Evolutionary conservation across 352 stramenopile species (phyloP), one percentile per base, ranked within the genome.

Genomic region (Phytophthora vignae): DNA sequence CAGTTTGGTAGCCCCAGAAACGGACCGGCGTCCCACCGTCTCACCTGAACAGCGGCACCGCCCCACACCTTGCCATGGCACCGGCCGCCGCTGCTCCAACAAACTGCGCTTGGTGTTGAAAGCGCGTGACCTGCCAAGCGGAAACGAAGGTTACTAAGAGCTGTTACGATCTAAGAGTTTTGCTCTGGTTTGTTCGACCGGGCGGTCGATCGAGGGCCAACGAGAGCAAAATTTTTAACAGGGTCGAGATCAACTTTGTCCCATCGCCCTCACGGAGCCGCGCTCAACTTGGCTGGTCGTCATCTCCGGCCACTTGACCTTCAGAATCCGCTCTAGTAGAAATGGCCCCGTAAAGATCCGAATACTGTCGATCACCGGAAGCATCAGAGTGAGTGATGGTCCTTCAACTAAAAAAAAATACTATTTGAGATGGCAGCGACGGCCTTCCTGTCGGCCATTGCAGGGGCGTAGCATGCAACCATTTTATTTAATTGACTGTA

Each of bases 341-440:
- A 33, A 33, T 33, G 29, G 29, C 29, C 10, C 29, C 36, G n/a
- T 10, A 50, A 44, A 49, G 21, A 49, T 49, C 15, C 17, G 42
- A 50, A 31, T 14, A 44, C 22, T 54, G 42, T 56, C 52, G 52
- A 55, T 15, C 52, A 61, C n/a, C 52, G 38, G 15, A 55, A 58
- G 22, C 5, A 22, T 19, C 17, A 17, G 22, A 14, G 31, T 54
- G 60, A 68, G 60, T 68, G 60, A 60, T 68, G 60, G 49, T 68
- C 25, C n/a, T 55, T 60, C 60, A 64, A 55, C 38, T 44, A 54
- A 22, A 14, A 40, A 15, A 40, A 11, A 2, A 44, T 44, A 33
- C 29, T 33, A 8, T 33, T 33, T 33, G 7, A 33, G 29, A 25
- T 25, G 22, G 22, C 22, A 25, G 22, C 22, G 1, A 25, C 22